Percentiles rank a stretch among this genome's conserved stretches.
Conservation (phyloP, 306 rosid genomes). For the Castanopsis chinensis region DNA sequence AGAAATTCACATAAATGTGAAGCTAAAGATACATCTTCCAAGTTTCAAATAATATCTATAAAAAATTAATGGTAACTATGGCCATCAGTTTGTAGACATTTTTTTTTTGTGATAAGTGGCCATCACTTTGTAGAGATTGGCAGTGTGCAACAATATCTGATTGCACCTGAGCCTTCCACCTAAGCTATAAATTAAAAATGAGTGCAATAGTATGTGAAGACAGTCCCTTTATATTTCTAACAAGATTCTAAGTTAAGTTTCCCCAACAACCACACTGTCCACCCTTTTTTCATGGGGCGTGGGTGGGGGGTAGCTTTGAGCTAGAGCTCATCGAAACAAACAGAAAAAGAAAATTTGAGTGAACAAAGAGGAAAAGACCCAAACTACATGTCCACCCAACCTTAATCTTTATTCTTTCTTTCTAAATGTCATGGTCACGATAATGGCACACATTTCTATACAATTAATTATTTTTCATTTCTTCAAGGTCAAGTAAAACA, state of each 20-base stretch:
- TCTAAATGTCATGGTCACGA: background rate
- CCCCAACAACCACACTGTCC: background rate
- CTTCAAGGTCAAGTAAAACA: background rate
- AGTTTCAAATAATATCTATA: background rate
- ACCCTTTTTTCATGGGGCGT: background rate
- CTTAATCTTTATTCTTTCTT: background rate
- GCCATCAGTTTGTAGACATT: background rate
- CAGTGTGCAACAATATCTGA: background rate
- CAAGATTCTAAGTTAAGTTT: background rate
- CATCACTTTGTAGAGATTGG: background rate
- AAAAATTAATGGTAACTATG: background rate
- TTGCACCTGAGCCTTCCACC: background rate
- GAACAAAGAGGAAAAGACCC: background rate
- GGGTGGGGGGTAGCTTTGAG: background rate
- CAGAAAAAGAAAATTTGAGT: background rate
- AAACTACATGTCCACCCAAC: background rate
- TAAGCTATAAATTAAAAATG: background rate
- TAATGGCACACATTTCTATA: background rate
- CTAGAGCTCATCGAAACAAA: background rate
- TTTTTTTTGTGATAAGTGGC: background rate
- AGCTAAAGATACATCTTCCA: slow-evolving; percentile 11
- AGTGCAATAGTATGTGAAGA: background rate
- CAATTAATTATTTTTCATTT: background rate
- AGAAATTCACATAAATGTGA: slow-evolving; percentile 18
- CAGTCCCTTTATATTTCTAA: background rate